These are phyloP conservation scores for Colletotrichum sp. DNA, from an alignment of 2,329 filamentous ascomycete species.

Conservation along the genomic window DNA sequence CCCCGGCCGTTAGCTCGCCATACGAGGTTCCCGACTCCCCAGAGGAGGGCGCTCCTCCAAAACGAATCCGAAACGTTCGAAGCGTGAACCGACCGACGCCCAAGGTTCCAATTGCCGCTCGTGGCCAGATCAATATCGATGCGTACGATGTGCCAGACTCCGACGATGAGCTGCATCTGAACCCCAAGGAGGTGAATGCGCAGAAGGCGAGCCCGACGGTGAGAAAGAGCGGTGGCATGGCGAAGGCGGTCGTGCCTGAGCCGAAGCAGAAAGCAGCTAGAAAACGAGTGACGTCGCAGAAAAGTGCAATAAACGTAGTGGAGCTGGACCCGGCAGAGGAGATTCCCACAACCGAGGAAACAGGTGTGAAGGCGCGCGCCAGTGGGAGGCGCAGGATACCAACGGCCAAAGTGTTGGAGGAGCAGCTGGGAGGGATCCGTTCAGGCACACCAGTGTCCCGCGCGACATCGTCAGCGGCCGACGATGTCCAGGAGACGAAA, in stretches of 20 bases:
- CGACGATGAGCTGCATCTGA: conserved; percentile 22
- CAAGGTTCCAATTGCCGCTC: conserved; percentile 13
- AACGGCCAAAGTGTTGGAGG: conserved; percentile 14
- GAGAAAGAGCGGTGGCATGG: conserved; percentile 4
- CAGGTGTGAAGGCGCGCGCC: conserved; percentile 5
- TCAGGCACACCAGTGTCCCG: not conserved
- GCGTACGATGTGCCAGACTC: conserved; percentile 28
- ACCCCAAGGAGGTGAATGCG: not conserved
- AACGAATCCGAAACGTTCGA: conserved; percentile 12
- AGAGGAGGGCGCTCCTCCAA: conserved; percentile 22
- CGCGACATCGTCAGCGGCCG: not conserved
- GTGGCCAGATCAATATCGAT: not conserved
- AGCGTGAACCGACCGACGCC: conserved; percentile 13
- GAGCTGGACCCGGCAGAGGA: not conserved
- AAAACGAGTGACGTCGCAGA: not conserved
- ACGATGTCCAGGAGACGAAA: conserved; percentile 17
- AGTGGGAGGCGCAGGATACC: conserved; percentile 19
- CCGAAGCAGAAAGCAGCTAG: not conserved
- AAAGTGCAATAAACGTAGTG: not conserved
- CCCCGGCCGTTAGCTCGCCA: not conserved
- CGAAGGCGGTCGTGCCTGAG: not conserved
- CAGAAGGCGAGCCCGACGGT: conserved; percentile 4
- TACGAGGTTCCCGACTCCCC: conserved; percentile 28
- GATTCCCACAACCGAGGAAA: conserved; percentile 2
- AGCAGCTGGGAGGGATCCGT: conserved; percentile 4